A percentile compares a stretch with the other conserved stretches of the same genome.
Conservation (phyloP, 805 yeast genomes). For the Pachysolen tannophilus region DNA sequence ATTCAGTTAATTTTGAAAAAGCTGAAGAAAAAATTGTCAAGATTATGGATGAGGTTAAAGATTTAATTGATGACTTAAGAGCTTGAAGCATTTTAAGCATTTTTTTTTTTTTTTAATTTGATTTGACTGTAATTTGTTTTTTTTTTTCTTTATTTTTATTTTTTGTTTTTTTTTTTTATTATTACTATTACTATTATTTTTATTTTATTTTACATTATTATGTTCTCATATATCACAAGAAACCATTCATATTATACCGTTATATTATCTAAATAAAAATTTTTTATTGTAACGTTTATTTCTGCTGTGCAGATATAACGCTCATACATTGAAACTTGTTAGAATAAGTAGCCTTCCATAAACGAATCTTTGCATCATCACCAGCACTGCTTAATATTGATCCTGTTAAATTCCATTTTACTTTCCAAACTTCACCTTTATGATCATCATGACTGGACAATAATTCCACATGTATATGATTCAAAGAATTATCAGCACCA, state of each 20-base stretch:
- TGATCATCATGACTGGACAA: constrained; percentile 70
- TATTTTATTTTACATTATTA: no score
- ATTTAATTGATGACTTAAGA: no score
- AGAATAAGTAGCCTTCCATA: constrained; percentile 85
- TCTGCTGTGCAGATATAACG: constrained; percentile 56
- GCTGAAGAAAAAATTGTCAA: no score
- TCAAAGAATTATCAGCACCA: constrained; percentile 13
- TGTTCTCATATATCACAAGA: no score
- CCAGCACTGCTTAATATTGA: constrained; percentile 90
- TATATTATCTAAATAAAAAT: not conserved
- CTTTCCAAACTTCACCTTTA: constrained; percentile 90
- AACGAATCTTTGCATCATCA: constrained; percentile 84
- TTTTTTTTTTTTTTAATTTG: no score
- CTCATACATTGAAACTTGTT: constrained; percentile 90
- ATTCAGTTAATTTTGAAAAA: constrained; percentile 1
- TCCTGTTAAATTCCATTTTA: constrained; percentile 91
- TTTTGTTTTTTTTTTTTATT: no score
- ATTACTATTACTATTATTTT: no score
- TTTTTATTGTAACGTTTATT: not conserved
- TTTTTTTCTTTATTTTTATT: no score
- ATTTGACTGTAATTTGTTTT: no score
- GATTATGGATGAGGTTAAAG: no score
- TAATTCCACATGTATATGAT: constrained; percentile 40
- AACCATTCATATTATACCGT: no score
- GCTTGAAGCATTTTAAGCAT: no score